A percentile compares a stretch with the other conserved stretches of the same genome.
These are phyloP conservation scores for Pseudocercospora fuligena DNA, from an alignment of 2,329 filamentous ascomycete genomes.

Conservation along the genomic window DNA sequence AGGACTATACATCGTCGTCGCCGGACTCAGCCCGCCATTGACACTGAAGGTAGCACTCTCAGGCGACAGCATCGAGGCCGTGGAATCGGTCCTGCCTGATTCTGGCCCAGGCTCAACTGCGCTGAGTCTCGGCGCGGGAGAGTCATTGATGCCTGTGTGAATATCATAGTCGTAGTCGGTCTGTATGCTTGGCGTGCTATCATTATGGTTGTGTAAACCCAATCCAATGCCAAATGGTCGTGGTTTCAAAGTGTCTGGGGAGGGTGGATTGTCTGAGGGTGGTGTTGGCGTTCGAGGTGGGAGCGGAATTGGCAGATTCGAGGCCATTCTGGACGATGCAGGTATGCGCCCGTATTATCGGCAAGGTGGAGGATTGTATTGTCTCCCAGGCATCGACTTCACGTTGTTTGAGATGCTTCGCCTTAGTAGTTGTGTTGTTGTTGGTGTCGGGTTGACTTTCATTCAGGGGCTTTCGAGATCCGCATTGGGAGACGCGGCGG, in stretches of 20 bases:
- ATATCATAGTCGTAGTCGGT: conserved; percentile 41
- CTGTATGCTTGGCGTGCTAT: conserved; percentile 33
- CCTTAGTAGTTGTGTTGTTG: not conserved
- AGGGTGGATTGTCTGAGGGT: conserved; percentile 56
- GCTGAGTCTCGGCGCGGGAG: conserved; percentile 21
- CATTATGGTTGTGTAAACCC: conserved; percentile 33
- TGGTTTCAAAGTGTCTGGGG: conserved; percentile 16
- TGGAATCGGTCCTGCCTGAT: conserved; percentile 26
- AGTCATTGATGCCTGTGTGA: conserved; percentile 35
- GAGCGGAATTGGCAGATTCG: conserved; percentile 61
- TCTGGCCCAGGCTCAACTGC: conserved; percentile 17
- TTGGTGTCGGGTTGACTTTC: not conserved
- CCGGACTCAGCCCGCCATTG: conserved; percentile 32
- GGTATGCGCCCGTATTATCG: not conserved
- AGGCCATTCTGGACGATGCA: conserved; percentile 56
- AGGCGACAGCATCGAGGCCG: conserved; percentile 38
- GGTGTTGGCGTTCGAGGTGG: conserved; percentile 69
- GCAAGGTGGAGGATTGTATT: not conserved
- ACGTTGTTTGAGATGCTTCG: not conserved
- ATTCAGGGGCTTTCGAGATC: not conserved
- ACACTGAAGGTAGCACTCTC: conserved; percentile 35
- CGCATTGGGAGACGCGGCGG: conserved; percentile 4
- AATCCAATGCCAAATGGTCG: conserved; percentile 23
- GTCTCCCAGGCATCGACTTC: not conserved
- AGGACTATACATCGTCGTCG: conserved; percentile 36